A percentile compares a stretch with the other conserved stretches of the same genome.
These are phyloP conservation scores for Nicotiana obtusifolia DNA, from an alignment of 257 asterid species.

Conservation along the genomic window DNA sequence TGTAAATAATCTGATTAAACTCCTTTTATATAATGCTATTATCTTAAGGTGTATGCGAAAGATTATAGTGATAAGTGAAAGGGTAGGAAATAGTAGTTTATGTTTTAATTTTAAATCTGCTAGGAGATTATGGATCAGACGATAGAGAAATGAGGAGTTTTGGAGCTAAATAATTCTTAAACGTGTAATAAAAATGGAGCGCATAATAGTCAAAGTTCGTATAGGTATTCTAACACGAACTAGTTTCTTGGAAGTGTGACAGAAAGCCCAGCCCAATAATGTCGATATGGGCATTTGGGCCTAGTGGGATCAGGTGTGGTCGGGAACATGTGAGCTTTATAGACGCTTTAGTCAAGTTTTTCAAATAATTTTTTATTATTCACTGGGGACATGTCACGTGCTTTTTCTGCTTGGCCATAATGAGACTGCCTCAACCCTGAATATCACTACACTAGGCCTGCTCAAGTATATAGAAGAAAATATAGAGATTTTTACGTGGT, in stretches of 20 bases:
- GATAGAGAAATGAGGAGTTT: too few species aligned
- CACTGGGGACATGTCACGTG: not conserved
- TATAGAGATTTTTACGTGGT: too few species aligned
- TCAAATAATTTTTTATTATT: not conserved
- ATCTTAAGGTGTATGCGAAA: too few species aligned
- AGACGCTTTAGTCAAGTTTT: not conserved
- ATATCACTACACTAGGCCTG: not conserved
- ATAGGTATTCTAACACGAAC: not conserved
- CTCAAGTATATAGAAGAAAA: too few species aligned
- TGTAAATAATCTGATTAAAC: too few species aligned
- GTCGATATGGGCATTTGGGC: not conserved
- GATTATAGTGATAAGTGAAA: too few species aligned
- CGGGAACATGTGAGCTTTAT: not conserved
- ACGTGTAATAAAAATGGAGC: not conserved
- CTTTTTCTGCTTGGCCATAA: not conserved
- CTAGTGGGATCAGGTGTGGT: constrained; percentile 1
- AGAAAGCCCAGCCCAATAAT: not conserved
- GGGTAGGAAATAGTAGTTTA: too few species aligned
- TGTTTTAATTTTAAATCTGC: too few species aligned
- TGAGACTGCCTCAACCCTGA: not conserved
- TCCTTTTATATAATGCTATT: too few species aligned
- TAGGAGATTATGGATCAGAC: too few species aligned
- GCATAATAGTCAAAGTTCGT: not conserved
- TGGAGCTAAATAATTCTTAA: too few species aligned
- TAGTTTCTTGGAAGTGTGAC: not conserved